Evolutionary conservation across 805 yeast species (phyloP).

Genomic region (Barnettozyma sucrosica): DNA sequence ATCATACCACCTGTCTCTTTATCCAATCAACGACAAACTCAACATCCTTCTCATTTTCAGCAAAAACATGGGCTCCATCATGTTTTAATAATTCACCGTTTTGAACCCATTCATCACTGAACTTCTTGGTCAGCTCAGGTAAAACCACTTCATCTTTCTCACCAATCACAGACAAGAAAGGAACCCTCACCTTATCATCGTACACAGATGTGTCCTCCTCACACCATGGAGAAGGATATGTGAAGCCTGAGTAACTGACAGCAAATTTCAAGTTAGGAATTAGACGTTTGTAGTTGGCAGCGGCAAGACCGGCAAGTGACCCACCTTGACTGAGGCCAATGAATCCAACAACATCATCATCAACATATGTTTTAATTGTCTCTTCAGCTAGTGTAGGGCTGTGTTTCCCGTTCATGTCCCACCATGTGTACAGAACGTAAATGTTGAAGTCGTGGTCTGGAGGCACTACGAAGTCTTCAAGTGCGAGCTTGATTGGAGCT

Average conservation of each 20-base stretch:
- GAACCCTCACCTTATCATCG: constrained; percentile 3
- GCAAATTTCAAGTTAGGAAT: constrained; percentile 54
- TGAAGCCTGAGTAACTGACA: constrained; percentile 26
- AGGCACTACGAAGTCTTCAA: constrained; percentile 55
- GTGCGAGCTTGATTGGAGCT: constrained; percentile 60
- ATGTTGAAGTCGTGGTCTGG: constrained; percentile 26
- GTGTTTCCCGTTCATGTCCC: constrained; percentile 5
- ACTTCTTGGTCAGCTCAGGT: not conserved
- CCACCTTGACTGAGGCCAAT: constrained; percentile 14
- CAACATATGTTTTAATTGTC: not conserved
- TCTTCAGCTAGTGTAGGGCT: not conserved
- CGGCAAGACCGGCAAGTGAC: constrained; percentile 1
- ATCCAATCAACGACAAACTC: constrained; percentile 1
- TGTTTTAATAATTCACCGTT: not conserved
- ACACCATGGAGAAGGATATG: constrained; percentile 5
- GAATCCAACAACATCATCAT: constrained; percentile 10
- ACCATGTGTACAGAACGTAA: constrained; percentile 10
- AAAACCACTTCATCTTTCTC: not conserved
- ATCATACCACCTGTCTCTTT: not conserved
- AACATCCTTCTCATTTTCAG: constrained; percentile 1
- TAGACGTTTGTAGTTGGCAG: constrained; percentile 27
- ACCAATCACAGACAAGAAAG: constrained; percentile 6
- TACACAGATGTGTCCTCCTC: constrained; percentile 3
- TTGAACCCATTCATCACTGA: not conserved
- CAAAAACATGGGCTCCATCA: constrained; percentile 5